phyloP scores from a whole-genome alignment of 208 protist genomes.

The Trypanosoma rangeli region DNA sequence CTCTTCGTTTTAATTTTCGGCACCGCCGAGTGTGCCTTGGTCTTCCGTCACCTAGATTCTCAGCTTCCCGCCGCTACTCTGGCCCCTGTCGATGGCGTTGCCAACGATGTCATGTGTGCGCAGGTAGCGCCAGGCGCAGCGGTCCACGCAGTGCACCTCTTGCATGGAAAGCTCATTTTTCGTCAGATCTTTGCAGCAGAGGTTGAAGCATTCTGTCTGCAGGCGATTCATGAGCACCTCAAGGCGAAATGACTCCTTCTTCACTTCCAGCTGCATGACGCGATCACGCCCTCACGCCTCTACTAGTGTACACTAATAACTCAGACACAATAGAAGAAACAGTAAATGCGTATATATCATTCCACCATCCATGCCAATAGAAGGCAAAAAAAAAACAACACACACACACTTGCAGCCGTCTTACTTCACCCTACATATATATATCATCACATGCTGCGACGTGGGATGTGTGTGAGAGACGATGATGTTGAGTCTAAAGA shows the following conservation, averaged over 20 bases:
- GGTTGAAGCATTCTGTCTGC: constrained; percentile 78
- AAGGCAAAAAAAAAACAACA: constrained; percentile 1
- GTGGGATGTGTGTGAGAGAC: not conserved
- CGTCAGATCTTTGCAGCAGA: constrained; percentile 76
- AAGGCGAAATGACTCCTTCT: constrained; percentile 87
- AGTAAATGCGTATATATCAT: not conserved
- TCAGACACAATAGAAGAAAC: not conserved
- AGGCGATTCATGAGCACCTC: constrained; percentile 82
- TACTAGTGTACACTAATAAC: constrained; percentile 8
- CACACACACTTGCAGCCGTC: not conserved
- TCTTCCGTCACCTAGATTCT: not conserved
- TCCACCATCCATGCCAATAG: not conserved
- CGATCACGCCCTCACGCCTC: not conserved
- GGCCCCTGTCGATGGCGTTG: constrained; percentile 43
- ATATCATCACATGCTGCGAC: not conserved
- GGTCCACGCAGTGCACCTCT: constrained; percentile 85
- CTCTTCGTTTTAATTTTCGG: not conserved
- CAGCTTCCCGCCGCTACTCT: constrained; percentile 2
- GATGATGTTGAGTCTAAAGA: not conserved
- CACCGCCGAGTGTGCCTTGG: not conserved
- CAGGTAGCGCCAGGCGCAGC: constrained; percentile 80
- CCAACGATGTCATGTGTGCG: constrained; percentile 70
- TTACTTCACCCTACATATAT: too few species aligned
- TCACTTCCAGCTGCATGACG: constrained; percentile 77
- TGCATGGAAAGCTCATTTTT: constrained; percentile 64